Conservation (phyloP, 306 rosid species). For the Vigna hirtella region DNA sequence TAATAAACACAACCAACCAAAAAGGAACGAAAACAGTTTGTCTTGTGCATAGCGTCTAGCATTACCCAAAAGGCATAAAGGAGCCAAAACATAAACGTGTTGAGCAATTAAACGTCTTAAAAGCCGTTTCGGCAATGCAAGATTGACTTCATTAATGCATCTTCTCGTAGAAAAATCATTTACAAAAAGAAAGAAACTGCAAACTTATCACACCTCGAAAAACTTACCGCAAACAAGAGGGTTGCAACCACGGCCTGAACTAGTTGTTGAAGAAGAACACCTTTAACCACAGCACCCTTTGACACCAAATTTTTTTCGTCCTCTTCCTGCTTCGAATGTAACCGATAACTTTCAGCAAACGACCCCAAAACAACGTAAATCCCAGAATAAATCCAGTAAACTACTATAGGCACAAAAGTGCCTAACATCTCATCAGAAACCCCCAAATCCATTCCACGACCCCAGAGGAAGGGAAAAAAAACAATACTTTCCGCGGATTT, state of each 20-base stretch:
- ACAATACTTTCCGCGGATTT: neutral
- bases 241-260: conserved; percentile 88
- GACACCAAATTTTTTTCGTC: conserved; percentile 94
- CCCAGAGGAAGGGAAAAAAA: conserved; percentile 5
- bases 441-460: conserved; percentile 65
- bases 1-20: conserved; percentile 6
- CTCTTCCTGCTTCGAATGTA: conserved; percentile 83
- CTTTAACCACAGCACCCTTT: conserved; percentile 75
- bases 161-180: neutral
- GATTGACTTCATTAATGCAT: conserved; percentile 20
- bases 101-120: conserved; percentile 32
- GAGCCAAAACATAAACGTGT: conserved; percentile 25
- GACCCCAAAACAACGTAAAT: conserved; percentile 67
- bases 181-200: neutral
- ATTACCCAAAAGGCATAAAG: conserved; percentile 22
- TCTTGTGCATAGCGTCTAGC: neutral
- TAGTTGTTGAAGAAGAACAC: conserved; percentile 86
- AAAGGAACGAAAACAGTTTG: neutral
- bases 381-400: conserved; percentile 91
- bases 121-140: conserved; percentile 26
- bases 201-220: neutral
- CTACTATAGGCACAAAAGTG: conserved; percentile 80
- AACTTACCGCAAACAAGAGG: conserved; percentile 75
- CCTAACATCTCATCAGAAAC: conserved; percentile 90
- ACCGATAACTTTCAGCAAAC: conserved; percentile 69